Evolutionary conservation across 1,284 basidiomycete species (phyloP), one percentile per base, ranked within the genome.

Genomic region (Meira nashicola): DNA sequence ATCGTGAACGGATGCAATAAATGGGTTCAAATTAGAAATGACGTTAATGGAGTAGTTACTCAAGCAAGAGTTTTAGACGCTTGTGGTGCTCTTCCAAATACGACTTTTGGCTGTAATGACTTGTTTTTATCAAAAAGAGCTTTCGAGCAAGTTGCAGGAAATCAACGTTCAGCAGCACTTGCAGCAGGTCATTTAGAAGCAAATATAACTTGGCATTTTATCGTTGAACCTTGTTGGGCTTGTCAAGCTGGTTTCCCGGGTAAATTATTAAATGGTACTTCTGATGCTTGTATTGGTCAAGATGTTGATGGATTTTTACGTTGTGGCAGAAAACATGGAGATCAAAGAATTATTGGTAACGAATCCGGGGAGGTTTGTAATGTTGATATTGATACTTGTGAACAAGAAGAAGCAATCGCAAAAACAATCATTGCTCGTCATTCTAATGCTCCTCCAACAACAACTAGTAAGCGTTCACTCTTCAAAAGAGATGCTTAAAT

Each of bases 71-170:
- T 55, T 25, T 25, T 55, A 17, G 54, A 55, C 17, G 23, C 41
- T 9, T 55, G 54, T 25, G 54, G 54, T 51, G 54, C 54, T n/a
- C 19, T 21, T n/a, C n/a, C 19, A 3, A 43, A 43, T 10, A 43
- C 41, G 3, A 43, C 54, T 15, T 55, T 55, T 17, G 54, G 54
- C 2, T 55, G 54, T 38, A 55, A 55, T 25, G 54, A 55, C 39
- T 14, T 40, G 19, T 37, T 43, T 9, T 15, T 54, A 12, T 17
- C 28, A 10, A 43, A 54, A 12, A 3, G 23, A 23, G 33, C 23
- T 12, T 50, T 50, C 23, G 48, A 50, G 23, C 15, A 25, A n/a
- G 4, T 50, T 15, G 48, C 48, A 25, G 48, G 48, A 2, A 50
- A 50, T 15, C 14, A 38, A 15, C 14, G n/a, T 15, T 6, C 3